Percentiles rank a stretch among this genome's conserved stretches.
Evolutionary conservation across 495 filamentous ascomycete genomes (phyloP).

Genomic region (Hyaloscypha hepaticicola): DNA sequence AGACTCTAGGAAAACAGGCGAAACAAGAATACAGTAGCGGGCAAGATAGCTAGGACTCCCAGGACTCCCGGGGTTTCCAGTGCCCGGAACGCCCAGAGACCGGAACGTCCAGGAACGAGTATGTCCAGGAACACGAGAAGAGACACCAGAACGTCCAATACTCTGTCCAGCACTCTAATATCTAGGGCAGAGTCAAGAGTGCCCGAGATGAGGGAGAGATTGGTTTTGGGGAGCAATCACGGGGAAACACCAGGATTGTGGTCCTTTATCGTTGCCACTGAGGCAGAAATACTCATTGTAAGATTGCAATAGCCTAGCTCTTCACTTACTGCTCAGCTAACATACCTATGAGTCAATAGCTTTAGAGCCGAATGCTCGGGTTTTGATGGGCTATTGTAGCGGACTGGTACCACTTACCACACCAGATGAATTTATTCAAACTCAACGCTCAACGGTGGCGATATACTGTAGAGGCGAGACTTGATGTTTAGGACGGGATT

Average conservation of each 20-base stretch:
- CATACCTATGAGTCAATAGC: conserved; percentile 21
- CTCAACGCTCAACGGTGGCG: conserved; percentile 19
- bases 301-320: conserved; percentile 21
- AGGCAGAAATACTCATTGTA: conserved; percentile 23
- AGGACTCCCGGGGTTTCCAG: no score
- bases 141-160: no score
- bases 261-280: conserved; percentile 19
- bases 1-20: no score
- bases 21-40: no score
- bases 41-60: no score
- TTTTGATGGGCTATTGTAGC: conserved; percentile 19
- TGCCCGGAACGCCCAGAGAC: no score
- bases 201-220: no score
- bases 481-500: conserved; percentile 18
- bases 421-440: conserved; percentile 23
- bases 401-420: conserved; percentile 20
- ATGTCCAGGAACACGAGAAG: no score
- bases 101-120: no score
- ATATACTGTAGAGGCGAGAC: conserved; percentile 20
- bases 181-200: no score
- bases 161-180: no score
- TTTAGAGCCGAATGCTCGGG: conserved; percentile 21
- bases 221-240: conserved; percentile 14
- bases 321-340: conserved; percentile 23
- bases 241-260: conserved; percentile 15